Percentiles rank a stretch among this genome's conserved stretches.
These are phyloP conservation scores for Blastobotrys muscicola DNA, from an alignment of 805 yeast species.

Conservation along the genomic window DNA sequence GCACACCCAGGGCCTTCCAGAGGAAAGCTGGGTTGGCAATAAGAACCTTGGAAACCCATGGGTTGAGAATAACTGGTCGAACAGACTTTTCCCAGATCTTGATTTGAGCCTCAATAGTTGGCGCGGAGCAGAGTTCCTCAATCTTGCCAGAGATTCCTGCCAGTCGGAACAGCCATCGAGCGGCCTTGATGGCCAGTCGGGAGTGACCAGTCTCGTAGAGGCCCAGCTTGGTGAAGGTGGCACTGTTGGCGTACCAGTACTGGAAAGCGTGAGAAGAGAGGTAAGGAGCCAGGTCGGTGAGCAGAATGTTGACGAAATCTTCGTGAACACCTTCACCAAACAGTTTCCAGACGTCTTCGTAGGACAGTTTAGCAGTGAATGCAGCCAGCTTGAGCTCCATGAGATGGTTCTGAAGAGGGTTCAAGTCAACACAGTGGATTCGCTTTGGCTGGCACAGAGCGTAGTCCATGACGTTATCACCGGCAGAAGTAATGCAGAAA, in stretches of 20 bases:
- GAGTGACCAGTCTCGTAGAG: constrained; percentile 71
- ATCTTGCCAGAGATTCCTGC: constrained; percentile 43
- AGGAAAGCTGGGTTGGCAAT: constrained; percentile 78
- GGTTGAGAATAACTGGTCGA: constrained; percentile 63
- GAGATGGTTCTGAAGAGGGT: constrained; percentile 75
- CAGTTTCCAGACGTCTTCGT: constrained; percentile 59
- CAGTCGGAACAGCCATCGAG: constrained; percentile 47
- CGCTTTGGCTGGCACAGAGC: constrained; percentile 59
- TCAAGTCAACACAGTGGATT: constrained; percentile 78
- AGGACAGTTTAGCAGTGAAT: constrained; percentile 40
- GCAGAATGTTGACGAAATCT: constrained; percentile 42
- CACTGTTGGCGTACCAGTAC: constrained; percentile 62
- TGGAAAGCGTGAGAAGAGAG: constrained; percentile 75
- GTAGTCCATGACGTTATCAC: constrained; percentile 69
- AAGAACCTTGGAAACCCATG: constrained; percentile 53
- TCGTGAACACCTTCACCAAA: constrained; percentile 67
- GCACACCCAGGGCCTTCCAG: constrained; percentile 89
- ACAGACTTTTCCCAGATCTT: constrained; percentile 53
- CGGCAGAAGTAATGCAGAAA: constrained; percentile 78
- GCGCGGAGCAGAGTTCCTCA: constrained; percentile 45
- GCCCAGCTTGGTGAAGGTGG: constrained; percentile 56
- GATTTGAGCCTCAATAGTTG: constrained; percentile 52
- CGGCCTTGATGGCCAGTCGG: constrained; percentile 73
- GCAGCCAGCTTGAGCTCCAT: constrained; percentile 72
- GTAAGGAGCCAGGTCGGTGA: constrained; percentile 52